phyloP scores from a whole-genome alignment of 495 filamentous ascomycete species.

The Oleoguttula mirabilis region DNA sequence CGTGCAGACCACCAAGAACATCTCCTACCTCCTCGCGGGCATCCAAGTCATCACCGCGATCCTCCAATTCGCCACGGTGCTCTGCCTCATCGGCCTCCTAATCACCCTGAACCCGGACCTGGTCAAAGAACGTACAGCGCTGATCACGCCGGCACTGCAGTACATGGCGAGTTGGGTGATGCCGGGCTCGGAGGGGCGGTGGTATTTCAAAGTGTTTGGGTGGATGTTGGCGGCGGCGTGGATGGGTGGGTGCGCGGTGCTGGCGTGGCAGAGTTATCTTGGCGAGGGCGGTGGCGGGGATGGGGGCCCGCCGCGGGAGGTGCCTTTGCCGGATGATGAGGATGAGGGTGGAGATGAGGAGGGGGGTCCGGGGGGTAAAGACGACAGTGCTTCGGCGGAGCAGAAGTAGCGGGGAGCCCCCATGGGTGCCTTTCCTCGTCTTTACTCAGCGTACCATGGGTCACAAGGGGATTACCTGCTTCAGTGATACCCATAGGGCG shows the following conservation, averaged over 20 bases:
- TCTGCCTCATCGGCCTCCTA: slow-evolving; percentile 19
- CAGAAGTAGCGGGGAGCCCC: too few species aligned
- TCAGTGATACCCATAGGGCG: too few species aligned
- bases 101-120: slow-evolving; percentile 25
- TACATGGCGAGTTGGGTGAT: not conserved
- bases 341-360: too few species aligned
- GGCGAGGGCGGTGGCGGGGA: too few species aligned
- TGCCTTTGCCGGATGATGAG: too few species aligned
- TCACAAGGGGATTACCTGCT: too few species aligned
- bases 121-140: slow-evolving; percentile 14
- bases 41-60: slow-evolving; percentile 25
- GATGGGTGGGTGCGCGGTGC: not conserved
- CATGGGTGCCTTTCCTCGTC: too few species aligned
- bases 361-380: too few species aligned
- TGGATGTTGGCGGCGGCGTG: not conserved
- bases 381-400: too few species aligned
- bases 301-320: too few species aligned
- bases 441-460: too few species aligned
- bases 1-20: slow-evolving; percentile 27
- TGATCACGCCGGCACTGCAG: slow-evolving; percentile 24
- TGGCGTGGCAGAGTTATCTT: too few species aligned
- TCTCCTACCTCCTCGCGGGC: slow-evolving; percentile 19
- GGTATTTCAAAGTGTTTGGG: not conserved
- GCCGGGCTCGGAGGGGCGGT: not conserved
- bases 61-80: slow-evolving; percentile 16